These are phyloP conservation scores for Avena eriantha DNA, from an alignment of 176 grass and related monocot genomes.

Conservation along the genomic window DNA sequence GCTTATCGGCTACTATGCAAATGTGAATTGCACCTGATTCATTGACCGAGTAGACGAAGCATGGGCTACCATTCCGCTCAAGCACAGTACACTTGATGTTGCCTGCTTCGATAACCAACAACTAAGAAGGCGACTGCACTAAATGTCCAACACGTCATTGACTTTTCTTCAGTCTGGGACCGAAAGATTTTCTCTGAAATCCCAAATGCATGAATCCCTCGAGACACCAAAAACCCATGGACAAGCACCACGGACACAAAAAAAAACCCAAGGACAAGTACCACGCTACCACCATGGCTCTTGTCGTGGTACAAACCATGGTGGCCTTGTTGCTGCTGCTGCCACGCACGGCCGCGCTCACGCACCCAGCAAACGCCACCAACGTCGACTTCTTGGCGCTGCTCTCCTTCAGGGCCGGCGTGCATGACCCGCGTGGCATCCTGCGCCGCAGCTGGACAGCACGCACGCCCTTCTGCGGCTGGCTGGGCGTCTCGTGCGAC, in stretches of 20 bases:
- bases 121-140: background rate
- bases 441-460: slow-evolving; percentile 41
- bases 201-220: background rate
- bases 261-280: background rate
- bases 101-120: background rate
- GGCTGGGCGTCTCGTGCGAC: slow-evolving; percentile 41
- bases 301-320: background rate
- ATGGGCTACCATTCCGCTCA: background rate
- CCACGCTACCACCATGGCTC: slow-evolving; percentile 5
- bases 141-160: background rate
- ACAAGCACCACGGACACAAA: background rate
- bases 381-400: slow-evolving; percentile 41
- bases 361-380: background rate
- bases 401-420: slow-evolving; percentile 42
- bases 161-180: background rate
- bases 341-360: background rate
- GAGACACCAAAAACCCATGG: too few relatives aligned
- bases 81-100: background rate
- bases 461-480: slow-evolving; percentile 35
- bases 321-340: background rate
- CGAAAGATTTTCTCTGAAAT: background rate
- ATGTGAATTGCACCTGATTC: background rate
- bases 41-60: background rate
- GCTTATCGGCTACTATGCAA: background rate
- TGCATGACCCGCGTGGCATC: slow-evolving; percentile 35